Evolutionary conservation across 176 grass and related monocot genomes (phyloP).

Genomic region (Neostapfia colusana): DNA sequence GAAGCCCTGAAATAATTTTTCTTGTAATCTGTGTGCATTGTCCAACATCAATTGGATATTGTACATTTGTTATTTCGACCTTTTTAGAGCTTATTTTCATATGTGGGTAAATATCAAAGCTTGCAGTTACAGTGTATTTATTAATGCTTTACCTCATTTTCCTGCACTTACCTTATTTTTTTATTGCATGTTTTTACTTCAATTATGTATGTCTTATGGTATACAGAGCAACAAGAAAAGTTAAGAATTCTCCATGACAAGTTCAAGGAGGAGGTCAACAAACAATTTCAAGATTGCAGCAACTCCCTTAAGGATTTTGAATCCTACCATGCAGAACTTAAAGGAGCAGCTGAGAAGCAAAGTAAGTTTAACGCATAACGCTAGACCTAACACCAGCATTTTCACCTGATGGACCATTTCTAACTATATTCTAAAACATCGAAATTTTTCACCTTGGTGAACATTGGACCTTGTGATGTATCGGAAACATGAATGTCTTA

Average conservation of each 20-base stretch:
- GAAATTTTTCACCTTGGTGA: neutral
- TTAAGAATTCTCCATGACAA: conserved; percentile 74
- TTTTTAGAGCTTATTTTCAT: conserved; percentile 6
- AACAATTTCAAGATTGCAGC: conserved; percentile 68
- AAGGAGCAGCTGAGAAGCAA: conserved; percentile 70
- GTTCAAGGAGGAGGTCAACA: conserved; percentile 78
- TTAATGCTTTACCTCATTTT: conserved; percentile 25
- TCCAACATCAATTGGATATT: conserved; percentile 17
- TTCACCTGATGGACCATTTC: conserved; percentile 19
- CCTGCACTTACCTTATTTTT: neutral
- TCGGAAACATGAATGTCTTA: neutral
- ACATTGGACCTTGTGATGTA: conserved; percentile 11
- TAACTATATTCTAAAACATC: neutral
- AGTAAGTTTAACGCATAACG: conserved; percentile 56
- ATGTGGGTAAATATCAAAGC: neutral
- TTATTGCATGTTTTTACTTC: conserved; percentile 25
- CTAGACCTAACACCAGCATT: conserved; percentile 2
- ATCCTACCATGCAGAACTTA: conserved; percentile 73
- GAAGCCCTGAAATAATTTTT: conserved; percentile 9
- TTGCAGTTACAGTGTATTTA: neutral
- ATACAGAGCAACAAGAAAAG: conserved; percentile 73
- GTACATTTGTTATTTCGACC: conserved; percentile 9
- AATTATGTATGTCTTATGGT: conserved; percentile 24
- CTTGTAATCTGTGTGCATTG: neutral
- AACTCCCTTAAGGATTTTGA: conserved; percentile 68